Evolutionary conservation across 805 yeast genomes (phyloP).

Genomic region (Saccharomycopsis malanga): DNA sequence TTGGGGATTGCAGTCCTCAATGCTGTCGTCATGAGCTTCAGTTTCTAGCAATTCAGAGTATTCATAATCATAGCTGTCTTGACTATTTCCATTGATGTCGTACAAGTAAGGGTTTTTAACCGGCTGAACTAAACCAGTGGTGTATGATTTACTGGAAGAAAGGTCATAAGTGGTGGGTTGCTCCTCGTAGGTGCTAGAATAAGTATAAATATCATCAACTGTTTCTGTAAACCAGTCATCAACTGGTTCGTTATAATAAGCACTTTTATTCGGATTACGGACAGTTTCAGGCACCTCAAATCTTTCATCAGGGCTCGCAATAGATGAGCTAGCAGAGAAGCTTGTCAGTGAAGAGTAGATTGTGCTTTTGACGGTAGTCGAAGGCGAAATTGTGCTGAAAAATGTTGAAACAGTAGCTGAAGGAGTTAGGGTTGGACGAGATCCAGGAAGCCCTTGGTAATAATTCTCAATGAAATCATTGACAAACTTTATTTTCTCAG

Average conservation of each 20-base stretch:
- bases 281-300: background rate
- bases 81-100: too few species aligned
- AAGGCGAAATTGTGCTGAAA: background rate
- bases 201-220: too few species aligned
- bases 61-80: too few species aligned
- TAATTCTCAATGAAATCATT: conserved; percentile 4
- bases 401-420: background rate
- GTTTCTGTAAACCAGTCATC: too few species aligned
- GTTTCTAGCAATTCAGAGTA: background rate
- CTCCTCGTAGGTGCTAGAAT: background rate
- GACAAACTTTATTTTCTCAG: conserved; percentile 1
- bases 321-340: too few species aligned
- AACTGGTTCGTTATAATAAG: too few species aligned
- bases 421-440: background rate
- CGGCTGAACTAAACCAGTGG: background rate
- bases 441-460: background rate
- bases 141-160: background rate
- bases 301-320: too few species aligned
- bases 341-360: too few species aligned
- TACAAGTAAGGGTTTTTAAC: too few species aligned
- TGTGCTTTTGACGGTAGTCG: background rate
- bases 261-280: background rate
- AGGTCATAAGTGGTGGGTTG: background rate
- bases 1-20: conserved; percentile 15
- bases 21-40: background rate